These are phyloP conservation scores for Zymoseptoria crescenta DNA, from an alignment of 2,329 filamentous ascomycete genomes.

Conservation along the genomic window DNA sequence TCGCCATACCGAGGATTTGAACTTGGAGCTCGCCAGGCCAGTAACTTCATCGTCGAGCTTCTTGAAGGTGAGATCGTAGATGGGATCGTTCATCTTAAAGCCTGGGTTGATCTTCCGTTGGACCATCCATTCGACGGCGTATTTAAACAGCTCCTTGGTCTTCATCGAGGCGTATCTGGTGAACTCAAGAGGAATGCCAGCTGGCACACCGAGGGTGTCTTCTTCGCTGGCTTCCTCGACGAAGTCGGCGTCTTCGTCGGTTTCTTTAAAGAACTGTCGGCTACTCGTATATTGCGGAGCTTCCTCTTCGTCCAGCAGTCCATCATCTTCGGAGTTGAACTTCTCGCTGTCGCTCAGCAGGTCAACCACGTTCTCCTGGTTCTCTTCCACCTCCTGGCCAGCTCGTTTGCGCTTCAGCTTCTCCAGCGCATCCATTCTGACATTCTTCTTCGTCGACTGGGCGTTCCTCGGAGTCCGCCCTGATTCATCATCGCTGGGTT, in stretches of 20 bases:
- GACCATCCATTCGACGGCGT: slow-evolving; percentile 72
- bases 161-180: slow-evolving; percentile 59
- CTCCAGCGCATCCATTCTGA: slow-evolving; percentile 37
- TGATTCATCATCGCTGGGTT: slow-evolving; percentile 26
- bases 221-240: slow-evolving; percentile 48
- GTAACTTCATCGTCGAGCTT: slow-evolving; percentile 65
- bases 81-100: slow-evolving; percentile 54
- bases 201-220: slow-evolving; percentile 48
- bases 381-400: slow-evolving; percentile 20
- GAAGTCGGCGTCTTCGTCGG: slow-evolving; percentile 48
- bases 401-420: slow-evolving; percentile 36
- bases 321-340: slow-evolving; percentile 20
- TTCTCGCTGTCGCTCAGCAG: slow-evolving; percentile 24
- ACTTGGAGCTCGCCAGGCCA: slow-evolving; percentile 62
- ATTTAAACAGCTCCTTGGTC: slow-evolving; percentile 63
- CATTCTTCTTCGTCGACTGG: slow-evolving; percentile 28
- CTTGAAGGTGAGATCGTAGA: slow-evolving; percentile 61
- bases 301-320: slow-evolving; percentile 28
- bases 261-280: slow-evolving; percentile 42
- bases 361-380: slow-evolving; percentile 16
- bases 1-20: slow-evolving; percentile 64
- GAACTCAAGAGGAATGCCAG: slow-evolving; percentile 59
- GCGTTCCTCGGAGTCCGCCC: slow-evolving; percentile 18
- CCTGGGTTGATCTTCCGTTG: slow-evolving; percentile 68
- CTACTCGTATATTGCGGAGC: slow-evolving; percentile 15